These are phyloP conservation scores for Xylaria arbuscula DNA, from an alignment of 2,329 filamentous ascomycete genomes.

Conservation along the genomic window DNA sequence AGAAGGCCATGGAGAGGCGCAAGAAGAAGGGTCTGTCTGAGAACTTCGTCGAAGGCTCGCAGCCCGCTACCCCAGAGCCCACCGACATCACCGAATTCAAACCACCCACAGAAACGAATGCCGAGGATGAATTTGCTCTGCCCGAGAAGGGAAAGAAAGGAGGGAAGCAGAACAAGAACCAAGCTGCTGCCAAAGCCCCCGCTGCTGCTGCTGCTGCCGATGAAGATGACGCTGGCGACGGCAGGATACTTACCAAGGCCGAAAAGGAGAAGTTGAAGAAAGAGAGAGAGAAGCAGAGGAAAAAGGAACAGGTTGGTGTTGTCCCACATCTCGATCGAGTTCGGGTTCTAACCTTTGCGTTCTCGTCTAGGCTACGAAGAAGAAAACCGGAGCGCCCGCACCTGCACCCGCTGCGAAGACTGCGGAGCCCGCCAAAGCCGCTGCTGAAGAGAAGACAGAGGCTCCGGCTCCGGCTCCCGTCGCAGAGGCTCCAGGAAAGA, in stretches of 20 bases:
- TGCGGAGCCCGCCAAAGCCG: constrained; percentile 66
- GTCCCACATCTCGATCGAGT: constrained; percentile 46
- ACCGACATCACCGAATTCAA: constrained; percentile 64
- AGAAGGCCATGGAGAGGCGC: constrained; percentile 85
- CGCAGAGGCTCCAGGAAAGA: constrained; percentile 67
- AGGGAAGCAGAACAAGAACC: constrained; percentile 59
- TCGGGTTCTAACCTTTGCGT: constrained; percentile 7
- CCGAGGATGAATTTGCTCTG: constrained; percentile 87
- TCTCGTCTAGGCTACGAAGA: constrained; percentile 76
- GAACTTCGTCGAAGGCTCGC: constrained; percentile 76
- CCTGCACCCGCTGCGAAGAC: constrained; percentile 59
- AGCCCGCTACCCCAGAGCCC: constrained; percentile 50
- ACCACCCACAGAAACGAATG: constrained; percentile 83
- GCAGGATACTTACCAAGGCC: constrained; percentile 90
- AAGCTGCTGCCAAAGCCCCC: constrained; percentile 48
- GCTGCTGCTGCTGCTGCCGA: constrained; percentile 52
- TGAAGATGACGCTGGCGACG: constrained; percentile 65
- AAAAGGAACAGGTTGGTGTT: constrained; percentile 87
- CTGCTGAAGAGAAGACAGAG: constrained; percentile 61
- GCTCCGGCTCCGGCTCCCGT: constrained; percentile 55
- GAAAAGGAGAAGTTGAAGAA: constrained; percentile 98
- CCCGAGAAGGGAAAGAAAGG: constrained; percentile 81
- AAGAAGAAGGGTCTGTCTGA: constrained; percentile 87
- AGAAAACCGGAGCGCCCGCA: constrained; percentile 66
- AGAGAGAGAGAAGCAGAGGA: constrained; percentile 95